Base-by-base conservation (phyloP, 441 rosid genomes). In the Pelargonium citronellum region DNA sequence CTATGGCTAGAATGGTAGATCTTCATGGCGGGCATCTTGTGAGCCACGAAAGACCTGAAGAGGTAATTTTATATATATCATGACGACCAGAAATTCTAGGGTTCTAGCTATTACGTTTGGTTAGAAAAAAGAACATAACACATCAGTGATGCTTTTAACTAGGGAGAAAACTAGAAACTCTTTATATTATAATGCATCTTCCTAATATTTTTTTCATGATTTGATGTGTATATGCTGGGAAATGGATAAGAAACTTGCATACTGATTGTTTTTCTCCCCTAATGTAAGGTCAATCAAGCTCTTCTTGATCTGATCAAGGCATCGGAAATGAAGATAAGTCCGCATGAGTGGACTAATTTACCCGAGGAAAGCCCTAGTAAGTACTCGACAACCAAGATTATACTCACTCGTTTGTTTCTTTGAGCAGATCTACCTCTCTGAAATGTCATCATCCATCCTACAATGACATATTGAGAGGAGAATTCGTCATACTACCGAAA, bases 21-120 rank as follows among this genome's bases (percentile, higher is more conserved):
- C 96, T 95, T 77, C 95, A 85, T 67, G 99, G 99, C 27, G 99
- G 95, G 58, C 99, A 95, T 87, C 87, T 95, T 69, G 92, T 95
- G 80, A 91, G 96, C 79, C 98, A 89, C 49, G 98, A 92, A 87
- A 85, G 91, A 76, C 83, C 85, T 39, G 85, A 82, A 77, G 98
- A 95, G 99, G 99, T 95, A 87, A 77, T 69, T 77, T 51, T 66
- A n/a, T 71, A 22, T 64, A 27, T 53, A 19, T 61, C 64, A 49
- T 27, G 30, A 27, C 3, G 2, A 27, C 30, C 30, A 27, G 30
- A 27, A 27, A 27, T 27, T 27, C 30, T 27, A 27, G 30, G 30
- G 30, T 27, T 27, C 30, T 27, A 27, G 30, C 30, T 27, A 27
- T 27, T 27, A 27, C 2, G 44, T 73, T 64, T n/a, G 8, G 60